phyloP scores from a whole-genome alignment of 2,329 filamentous ascomycete genomes.

The Ophiosphaerella herpotricha region DNA sequence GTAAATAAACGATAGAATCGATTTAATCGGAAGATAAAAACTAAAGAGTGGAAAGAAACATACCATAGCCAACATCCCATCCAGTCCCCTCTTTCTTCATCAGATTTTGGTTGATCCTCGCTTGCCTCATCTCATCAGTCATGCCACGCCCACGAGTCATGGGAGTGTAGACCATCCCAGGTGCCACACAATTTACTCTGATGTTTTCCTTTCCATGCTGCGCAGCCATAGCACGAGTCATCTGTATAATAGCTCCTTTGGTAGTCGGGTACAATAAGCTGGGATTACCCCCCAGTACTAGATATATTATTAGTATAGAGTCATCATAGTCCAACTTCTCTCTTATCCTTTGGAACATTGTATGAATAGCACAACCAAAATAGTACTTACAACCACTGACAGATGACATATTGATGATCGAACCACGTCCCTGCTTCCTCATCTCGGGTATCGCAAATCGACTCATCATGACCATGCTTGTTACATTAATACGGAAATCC shows the following conservation, averaged over 20 bases:
- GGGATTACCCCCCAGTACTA: constrained; percentile 67
- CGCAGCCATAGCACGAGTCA: constrained; percentile 74
- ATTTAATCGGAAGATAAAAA: too few species aligned
- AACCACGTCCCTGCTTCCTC: constrained; percentile 61
- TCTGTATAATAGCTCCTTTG: constrained; percentile 74
- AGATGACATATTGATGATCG: constrained; percentile 82
- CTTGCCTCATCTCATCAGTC: constrained; percentile 30
- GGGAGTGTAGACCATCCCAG: constrained; percentile 58
- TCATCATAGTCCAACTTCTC: too few species aligned
- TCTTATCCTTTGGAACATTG: too few species aligned
- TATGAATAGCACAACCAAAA: too few species aligned
- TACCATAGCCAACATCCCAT: constrained; percentile 19
- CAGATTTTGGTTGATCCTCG: constrained; percentile 28
- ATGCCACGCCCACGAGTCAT: constrained; percentile 30
- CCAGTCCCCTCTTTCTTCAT: constrained; percentile 24
- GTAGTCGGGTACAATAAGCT: constrained; percentile 77
- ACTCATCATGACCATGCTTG: constrained; percentile 74
- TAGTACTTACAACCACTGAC: constrained; percentile 64
- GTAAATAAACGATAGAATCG: too few species aligned
- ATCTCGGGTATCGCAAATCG: constrained; percentile 76
- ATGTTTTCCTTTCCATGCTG: constrained; percentile 72
- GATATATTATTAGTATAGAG: too few species aligned
- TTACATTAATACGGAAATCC: constrained; percentile 73
- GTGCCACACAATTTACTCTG: constrained; percentile 72
- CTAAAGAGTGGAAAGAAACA: too few species aligned